phyloP scores from a whole-genome alignment of 2,329 filamentous ascomycete genomes.

The Colletotrichum costaricense region DNA sequence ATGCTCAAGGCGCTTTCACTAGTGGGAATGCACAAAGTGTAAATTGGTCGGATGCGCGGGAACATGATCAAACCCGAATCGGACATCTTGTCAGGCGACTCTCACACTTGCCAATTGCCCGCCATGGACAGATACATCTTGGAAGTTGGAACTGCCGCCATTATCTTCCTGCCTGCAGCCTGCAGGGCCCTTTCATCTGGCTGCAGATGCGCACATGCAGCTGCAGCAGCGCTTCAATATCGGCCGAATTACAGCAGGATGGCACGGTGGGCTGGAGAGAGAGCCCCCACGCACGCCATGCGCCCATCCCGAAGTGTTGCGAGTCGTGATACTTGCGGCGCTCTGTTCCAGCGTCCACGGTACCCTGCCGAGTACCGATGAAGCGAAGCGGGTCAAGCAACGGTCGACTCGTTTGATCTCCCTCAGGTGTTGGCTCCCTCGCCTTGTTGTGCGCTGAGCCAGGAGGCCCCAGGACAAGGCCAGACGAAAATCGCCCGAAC shows the following conservation, averaged over 20 bases:
- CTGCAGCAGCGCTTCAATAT: constrained; percentile 7
- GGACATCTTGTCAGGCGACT: not conserved
- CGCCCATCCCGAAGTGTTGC: not conserved
- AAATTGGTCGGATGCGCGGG: constrained; percentile 6
- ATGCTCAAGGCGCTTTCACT: not conserved
- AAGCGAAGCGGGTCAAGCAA: constrained; percentile 23
- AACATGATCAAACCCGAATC: not conserved
- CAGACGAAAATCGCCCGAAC: constrained; percentile 2
- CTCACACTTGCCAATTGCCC: not conserved
- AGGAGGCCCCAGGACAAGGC: constrained; percentile 14
- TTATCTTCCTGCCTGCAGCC: not conserved
- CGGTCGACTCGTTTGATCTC: constrained; percentile 15
- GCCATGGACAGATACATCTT: not conserved
- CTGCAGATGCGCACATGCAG: not conserved
- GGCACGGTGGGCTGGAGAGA: not conserved
- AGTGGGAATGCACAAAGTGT: constrained; percentile 3
- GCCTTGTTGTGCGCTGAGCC: not conserved
- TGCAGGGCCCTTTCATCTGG: not conserved
- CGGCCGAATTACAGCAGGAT: not conserved
- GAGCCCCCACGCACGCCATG: not conserved
- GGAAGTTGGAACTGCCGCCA: not conserved
- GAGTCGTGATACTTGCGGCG: constrained; percentile 13
- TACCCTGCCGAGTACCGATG: constrained; percentile 26
- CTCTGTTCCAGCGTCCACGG: constrained; percentile 1
- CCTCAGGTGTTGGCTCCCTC: constrained; percentile 3